Evolutionary conservation across 306 rosid species (phyloP).

Genomic region (Rosa multiflora): DNA sequence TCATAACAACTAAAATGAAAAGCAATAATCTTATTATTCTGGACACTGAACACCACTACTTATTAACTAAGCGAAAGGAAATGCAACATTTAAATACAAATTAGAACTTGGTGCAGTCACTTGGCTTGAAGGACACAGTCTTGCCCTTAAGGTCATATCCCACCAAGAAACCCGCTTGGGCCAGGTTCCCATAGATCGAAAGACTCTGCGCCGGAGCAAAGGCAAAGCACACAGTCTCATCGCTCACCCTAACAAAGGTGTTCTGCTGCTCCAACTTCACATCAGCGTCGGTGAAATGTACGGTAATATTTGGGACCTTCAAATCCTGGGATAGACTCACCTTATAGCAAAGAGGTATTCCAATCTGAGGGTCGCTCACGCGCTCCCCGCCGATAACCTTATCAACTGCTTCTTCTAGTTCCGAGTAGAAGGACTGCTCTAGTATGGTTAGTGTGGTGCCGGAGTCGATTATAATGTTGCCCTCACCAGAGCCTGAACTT

Average conservation of each 20-base stretch:
- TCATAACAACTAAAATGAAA: neutral
- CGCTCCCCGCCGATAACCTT: neutral
- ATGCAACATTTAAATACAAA: neutral
- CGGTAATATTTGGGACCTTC: slow-evolving; percentile 1
- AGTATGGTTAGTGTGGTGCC: slow-evolving; percentile 34
- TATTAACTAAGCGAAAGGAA: neutral
- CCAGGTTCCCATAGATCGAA: slow-evolving; percentile 49
- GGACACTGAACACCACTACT: neutral
- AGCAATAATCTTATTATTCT: neutral
- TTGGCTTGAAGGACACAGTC: slow-evolving; percentile 41
- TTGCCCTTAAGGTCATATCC: slow-evolving; percentile 46
- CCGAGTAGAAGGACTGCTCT: neutral
- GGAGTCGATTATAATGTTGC: slow-evolving; percentile 38
- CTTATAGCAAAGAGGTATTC: slow-evolving; percentile 23
- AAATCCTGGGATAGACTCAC: neutral
- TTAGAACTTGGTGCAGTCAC: slow-evolving; percentile 33
- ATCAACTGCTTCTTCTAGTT: slow-evolving; percentile 11
- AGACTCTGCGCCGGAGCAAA: neutral
- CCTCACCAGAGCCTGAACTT: neutral
- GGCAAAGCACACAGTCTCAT: slow-evolving; percentile 39
- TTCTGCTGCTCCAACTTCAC: neutral
- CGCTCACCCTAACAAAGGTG: slow-evolving; percentile 30
- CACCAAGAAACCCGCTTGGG: slow-evolving; percentile 47
- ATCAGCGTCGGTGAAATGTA: slow-evolving; percentile 25
- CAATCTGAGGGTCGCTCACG: neutral